Base-by-base conservation (phyloP, 305 asterid genomes). In the Solanum hybrid region DNA sequence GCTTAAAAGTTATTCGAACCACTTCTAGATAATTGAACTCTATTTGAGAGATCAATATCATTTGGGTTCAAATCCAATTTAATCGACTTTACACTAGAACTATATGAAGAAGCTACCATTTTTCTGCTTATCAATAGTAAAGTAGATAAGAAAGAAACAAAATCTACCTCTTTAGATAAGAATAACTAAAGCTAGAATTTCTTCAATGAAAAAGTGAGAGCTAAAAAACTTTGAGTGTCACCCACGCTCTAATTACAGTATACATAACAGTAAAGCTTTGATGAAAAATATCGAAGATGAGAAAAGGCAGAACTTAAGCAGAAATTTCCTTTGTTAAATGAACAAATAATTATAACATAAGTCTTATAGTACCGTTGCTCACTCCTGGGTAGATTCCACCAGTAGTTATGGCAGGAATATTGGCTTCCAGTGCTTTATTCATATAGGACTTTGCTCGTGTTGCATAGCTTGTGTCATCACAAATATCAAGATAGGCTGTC, bases 321-420 rank as follows among this genome's bases (percentile, higher is more conserved):
- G 24, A 13, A 38, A 37, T 81, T 81, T 32, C 77, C 77, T 32
- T 84, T 20, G 88, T 85, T 78, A 90, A 90, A 87, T 33, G 86
- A 33, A 80, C 61, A 78, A 78, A 79, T 38, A 90, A 89, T 77
- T 92, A 87, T 89, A 90, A 92, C 91, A 91, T 94, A 91, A 87
- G 92, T 92, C 75, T 91, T 78, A 92, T 90, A 89, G 92, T 93
- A 96, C 99, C 96, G 91, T 96, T 97, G 98, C 99, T 97, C 93
- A 97, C 99, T 95, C 99, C 99, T 6, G 99, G 99, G 91, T 97
- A 97, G 93, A 97, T 97, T 89, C 99, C 99, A 88, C 98, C 98
- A 2, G 99, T 95, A 90, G 96, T 95, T 93, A 97, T 95, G 77
- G 99, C 99, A 57, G 98, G 98, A 92, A 97, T 80, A 92, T 95